A percentile compares a stretch with the other conserved stretches of the same genome.
Evolutionary conservation across 2,329 filamentous ascomycete species (phyloP).

Genomic region (Botrytis porri): DNA sequence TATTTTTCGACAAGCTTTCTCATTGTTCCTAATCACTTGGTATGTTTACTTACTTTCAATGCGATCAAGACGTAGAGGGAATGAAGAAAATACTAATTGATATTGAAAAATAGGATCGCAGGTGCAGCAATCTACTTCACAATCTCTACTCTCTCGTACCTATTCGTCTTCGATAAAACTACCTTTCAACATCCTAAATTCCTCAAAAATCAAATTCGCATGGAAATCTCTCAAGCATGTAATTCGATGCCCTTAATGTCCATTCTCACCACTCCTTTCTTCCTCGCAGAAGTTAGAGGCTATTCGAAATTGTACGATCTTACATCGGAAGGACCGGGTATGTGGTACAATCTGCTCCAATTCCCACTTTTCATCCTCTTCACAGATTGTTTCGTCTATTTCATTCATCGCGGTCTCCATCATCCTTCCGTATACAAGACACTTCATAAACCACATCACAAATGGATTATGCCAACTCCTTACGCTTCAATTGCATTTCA

Average conservation of each 20-base stretch:
- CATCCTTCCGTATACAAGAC: conserved; percentile 78
- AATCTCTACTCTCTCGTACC: conserved; percentile 78
- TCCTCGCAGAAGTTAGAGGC: conserved; percentile 79
- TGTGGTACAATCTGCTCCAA: conserved; percentile 76
- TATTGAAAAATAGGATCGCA: conserved; percentile 63
- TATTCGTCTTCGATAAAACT: conserved; percentile 87
- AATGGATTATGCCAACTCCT: conserved; percentile 98
- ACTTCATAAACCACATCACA: conserved; percentile 96
- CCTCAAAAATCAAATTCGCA: conserved; percentile 84
- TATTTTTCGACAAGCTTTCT: conserved; percentile 67
- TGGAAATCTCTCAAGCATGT: conserved; percentile 82
- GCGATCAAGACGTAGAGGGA: too few species aligned
- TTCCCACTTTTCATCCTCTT: conserved; percentile 86
- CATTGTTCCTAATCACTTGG: conserved; percentile 84
- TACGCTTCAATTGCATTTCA: conserved; percentile 94
- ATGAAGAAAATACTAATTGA: background rate
- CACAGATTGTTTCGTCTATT: conserved; percentile 88
- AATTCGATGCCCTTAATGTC: conserved; percentile 78
- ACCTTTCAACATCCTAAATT: conserved; percentile 90
- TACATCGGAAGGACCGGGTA: conserved; percentile 69
- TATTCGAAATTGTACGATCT: conserved; percentile 84
- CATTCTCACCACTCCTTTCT: conserved; percentile 74
- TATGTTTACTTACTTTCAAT: conserved; percentile 44
- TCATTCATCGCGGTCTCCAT: conserved; percentile 84
- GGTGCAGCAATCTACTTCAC: conserved; percentile 81